phyloP scores from a whole-genome alignment of 2,329 filamentous ascomycete species.

The Arthroderma sp. region DNA sequence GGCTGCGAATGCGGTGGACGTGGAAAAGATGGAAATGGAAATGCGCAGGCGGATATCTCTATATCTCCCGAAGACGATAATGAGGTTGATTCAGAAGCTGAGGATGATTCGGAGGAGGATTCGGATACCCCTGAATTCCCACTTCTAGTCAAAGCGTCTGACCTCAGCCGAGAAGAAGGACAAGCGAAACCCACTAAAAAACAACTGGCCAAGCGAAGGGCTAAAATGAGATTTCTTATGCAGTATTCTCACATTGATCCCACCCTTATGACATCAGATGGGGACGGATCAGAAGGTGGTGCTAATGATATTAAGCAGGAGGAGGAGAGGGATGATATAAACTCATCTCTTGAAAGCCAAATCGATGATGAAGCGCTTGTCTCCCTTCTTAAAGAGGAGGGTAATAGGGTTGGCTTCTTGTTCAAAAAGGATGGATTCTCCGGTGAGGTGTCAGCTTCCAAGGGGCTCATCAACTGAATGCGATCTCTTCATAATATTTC shows the following conservation, averaged over 20 bases:
- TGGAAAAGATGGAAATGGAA: conserved; percentile 21
- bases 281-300: conserved; percentile 13
- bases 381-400: conserved; percentile 25
- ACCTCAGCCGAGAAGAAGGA: conserved; percentile 18
- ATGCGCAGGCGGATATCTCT: neutral
- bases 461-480: too few species aligned
- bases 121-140: conserved; percentile 18
- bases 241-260: conserved; percentile 33
- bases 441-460: neutral
- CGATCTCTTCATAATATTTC: too few species aligned
- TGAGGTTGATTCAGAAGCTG: conserved; percentile 3
- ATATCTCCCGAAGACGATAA: neutral
- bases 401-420: conserved; percentile 26
- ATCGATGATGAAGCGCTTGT: conserved; percentile 17
- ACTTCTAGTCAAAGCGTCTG: conserved; percentile 27
- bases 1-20: conserved; percentile 48
- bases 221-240: conserved; percentile 31
- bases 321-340: conserved; percentile 3
- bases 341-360: conserved; percentile 5
- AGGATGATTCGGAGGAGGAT: conserved; percentile 9
- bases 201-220: conserved; percentile 4
- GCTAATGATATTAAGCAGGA: conserved; percentile 14
- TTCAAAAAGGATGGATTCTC: conserved; percentile 22
- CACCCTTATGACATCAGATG: conserved; percentile 12
- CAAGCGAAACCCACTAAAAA: conserved; percentile 4